phyloP scores from a whole-genome alignment of 768 basidiomycete species.

The Hypholoma fasciculare region DNA sequence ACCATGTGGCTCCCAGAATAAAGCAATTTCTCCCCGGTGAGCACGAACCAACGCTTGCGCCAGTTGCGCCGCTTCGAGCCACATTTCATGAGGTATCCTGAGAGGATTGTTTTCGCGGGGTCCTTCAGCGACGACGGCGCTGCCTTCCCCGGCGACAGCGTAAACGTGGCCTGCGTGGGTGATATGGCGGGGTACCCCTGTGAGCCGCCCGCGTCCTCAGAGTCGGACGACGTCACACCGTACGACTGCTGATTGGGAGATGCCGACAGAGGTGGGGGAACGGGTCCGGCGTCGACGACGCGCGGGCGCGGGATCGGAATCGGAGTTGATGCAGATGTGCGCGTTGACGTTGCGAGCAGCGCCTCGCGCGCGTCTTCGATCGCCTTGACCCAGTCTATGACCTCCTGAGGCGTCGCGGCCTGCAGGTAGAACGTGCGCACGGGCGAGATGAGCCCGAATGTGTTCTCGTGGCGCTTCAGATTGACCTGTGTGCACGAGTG shows the following conservation, averaged over 20 bases:
- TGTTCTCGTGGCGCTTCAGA: slow-evolving; percentile 86
- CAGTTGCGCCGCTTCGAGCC: slow-evolving; percentile 91
- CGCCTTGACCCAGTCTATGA: slow-evolving; percentile 79
- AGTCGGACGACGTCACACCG: slow-evolving; percentile 72
- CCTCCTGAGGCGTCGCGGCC: slow-evolving; percentile 70
- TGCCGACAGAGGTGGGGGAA: slow-evolving; percentile 28
- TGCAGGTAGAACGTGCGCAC: slow-evolving; percentile 90
- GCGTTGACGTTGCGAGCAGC: slow-evolving; percentile 62
- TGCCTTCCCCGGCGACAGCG: slow-evolving; percentile 45
- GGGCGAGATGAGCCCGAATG: slow-evolving; percentile 91
- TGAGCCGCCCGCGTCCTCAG: slow-evolving; percentile 64
- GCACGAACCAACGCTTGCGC: slow-evolving; percentile 96
- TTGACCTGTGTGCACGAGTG: slow-evolving; percentile 87
- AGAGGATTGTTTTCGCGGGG: slow-evolving; percentile 76
- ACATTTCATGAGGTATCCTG: slow-evolving; percentile 96
- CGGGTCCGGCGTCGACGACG: slow-evolving; percentile 22
- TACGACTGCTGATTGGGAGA: slow-evolving; percentile 48
- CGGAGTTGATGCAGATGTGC: slow-evolving; percentile 50
- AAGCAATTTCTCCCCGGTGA: slow-evolving; percentile 84
- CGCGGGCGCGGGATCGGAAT: slow-evolving; percentile 47
- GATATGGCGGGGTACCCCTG: slow-evolving; percentile 44
- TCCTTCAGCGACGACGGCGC: slow-evolving; percentile 44
- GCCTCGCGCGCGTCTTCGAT: slow-evolving; percentile 76
- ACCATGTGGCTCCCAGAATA: slow-evolving; percentile 98
- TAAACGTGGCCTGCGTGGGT: slow-evolving; percentile 38